Base-by-base conservation (phyloP, 805 yeast species). In the Maudiozyma barnettii region DNA sequence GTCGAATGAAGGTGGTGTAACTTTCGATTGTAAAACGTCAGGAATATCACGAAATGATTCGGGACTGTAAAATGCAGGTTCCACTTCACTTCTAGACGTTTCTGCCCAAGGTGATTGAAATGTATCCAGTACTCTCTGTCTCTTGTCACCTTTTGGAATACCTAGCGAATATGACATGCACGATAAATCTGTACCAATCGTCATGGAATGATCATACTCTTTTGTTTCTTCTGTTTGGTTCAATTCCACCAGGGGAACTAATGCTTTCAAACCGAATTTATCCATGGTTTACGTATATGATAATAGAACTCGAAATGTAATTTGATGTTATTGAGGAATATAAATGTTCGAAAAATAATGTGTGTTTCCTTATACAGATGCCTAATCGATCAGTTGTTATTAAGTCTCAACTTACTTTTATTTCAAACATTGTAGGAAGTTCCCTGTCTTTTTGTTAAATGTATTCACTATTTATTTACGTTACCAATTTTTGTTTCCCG, bases 91-190 rank as follows among this genome's bases (percentile, higher is more conserved):
- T 57, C 95, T 75, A 8, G 93, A 79, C 1, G 96, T 85, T 60
- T 93, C 98, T 37, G 84, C 75, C 98, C 99, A 91, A 12, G 99
- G 99, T 2, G 95, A 84, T 21, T 95, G 82, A 59, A 91, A 79
- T 7, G 81, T 78, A 53, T 75, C 67, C 43, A 65, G 44, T 7
- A 63, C 64, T 41, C 60, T 48, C 37, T 55, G 57, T 42, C 59
- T 54, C 33, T 53, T 49, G 1, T 50, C 54, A 37, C 54, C 57
- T 20, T 55, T 49, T 22, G 65, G 59, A 39, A 64, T 60, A 7
- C 65, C 66, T 14, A 64, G 46, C 14, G 68, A 64, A 49, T 63
- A 60, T 43, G 60, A 45, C 60, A 64, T 60, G 4, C 67, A 60
- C 7, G 66, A 54, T 37, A 64, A 51, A 45, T 64, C 68, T 33